A percentile compares a stretch with the other conserved stretches of the same genome.
phyloP scores from a whole-genome alignment of 2,329 filamentous ascomycete species.

The Xylariales sp. region DNA sequence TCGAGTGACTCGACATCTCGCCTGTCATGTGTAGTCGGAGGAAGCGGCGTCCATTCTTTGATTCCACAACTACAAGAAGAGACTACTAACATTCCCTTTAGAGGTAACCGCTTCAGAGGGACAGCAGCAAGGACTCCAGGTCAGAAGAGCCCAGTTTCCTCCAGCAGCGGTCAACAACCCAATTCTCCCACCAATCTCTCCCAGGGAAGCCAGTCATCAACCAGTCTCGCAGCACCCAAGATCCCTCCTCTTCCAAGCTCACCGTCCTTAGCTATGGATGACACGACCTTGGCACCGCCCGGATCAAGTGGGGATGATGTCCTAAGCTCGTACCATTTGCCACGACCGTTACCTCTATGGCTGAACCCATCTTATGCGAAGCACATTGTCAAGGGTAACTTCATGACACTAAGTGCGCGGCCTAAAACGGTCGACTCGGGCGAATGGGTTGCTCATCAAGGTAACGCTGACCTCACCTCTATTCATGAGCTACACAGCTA shows the following conservation, averaged over 20 bases:
- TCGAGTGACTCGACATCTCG: too few species aligned
- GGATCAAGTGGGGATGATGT: slow-evolving; percentile 48
- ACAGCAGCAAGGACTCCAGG: slow-evolving; percentile 46
- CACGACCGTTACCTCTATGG: slow-evolving; percentile 66
- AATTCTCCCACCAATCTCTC: slow-evolving; percentile 40
- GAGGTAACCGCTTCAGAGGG: slow-evolving; percentile 56
- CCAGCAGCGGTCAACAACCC: slow-evolving; percentile 44
- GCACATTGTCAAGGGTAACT: slow-evolving; percentile 94
- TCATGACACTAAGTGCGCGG: slow-evolving; percentile 89
- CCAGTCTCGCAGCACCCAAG: slow-evolving; percentile 50
- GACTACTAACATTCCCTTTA: slow-evolving; percentile 28
- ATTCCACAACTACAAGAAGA: slow-evolving; percentile 9
- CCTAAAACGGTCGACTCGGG: slow-evolving; percentile 91
- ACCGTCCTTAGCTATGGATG: slow-evolving; percentile 62
- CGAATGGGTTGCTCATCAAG: slow-evolving; percentile 94
- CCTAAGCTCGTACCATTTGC: slow-evolving; percentile 58
- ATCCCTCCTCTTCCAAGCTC: slow-evolving; percentile 59
- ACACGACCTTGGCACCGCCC: slow-evolving; percentile 40
- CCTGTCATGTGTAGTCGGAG: too few species aligned
- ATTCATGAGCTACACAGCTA: slow-evolving; percentile 5
- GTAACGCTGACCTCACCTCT: slow-evolving; percentile 44
- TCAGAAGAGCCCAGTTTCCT: slow-evolving; percentile 47
- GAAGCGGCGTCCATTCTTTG: too few species aligned
- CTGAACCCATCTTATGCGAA: slow-evolving; percentile 71
- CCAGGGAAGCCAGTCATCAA: slow-evolving; percentile 47